Conservation (phyloP, 2,329 filamentous ascomycete species). For the Chalaropsis ovoidea region DNA sequence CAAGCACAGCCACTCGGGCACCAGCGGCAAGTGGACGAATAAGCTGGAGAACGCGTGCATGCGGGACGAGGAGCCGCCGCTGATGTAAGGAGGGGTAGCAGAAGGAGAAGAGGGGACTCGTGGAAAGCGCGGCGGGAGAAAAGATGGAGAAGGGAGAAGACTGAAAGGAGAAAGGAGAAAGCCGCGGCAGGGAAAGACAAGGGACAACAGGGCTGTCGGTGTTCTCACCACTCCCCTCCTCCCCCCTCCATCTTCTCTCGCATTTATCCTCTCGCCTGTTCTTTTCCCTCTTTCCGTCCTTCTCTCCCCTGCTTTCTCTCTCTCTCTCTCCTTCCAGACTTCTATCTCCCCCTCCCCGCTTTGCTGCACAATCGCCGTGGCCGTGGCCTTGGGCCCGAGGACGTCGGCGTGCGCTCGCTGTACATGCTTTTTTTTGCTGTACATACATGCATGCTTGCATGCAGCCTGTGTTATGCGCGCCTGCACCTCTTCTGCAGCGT, state of each 20-base stretch:
- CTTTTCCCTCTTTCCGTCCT: too few species aligned
- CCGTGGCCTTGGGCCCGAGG: neutral
- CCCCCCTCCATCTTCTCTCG: too few species aligned
- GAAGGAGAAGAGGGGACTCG: neutral
- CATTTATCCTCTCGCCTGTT: too few species aligned
- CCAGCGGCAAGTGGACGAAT: conserved; percentile 97
- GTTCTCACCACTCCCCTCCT: neutral
- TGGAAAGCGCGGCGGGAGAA: neutral
- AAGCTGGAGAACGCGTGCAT: conserved; percentile 95
- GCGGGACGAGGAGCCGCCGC: conserved; percentile 65
- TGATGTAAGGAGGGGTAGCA: conserved; percentile 27
- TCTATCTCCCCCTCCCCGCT: neutral
- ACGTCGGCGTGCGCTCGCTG: neutral
- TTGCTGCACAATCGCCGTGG: too few species aligned
- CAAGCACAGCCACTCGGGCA: conserved; percentile 93
- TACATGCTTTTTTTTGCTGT: neutral
- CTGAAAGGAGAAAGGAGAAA: neutral
- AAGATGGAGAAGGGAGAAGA: neutral
- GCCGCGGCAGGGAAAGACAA: neutral
- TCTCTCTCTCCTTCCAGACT: too few species aligned
- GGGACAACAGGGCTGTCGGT: neutral
- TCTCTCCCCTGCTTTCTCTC: too few species aligned
- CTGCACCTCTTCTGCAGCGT: neutral
- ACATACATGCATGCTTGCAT: neutral
- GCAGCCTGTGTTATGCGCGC: neutral